phyloP scores from a whole-genome alignment of 768 basidiomycete genomes.

The Boletus huronensis region DNA sequence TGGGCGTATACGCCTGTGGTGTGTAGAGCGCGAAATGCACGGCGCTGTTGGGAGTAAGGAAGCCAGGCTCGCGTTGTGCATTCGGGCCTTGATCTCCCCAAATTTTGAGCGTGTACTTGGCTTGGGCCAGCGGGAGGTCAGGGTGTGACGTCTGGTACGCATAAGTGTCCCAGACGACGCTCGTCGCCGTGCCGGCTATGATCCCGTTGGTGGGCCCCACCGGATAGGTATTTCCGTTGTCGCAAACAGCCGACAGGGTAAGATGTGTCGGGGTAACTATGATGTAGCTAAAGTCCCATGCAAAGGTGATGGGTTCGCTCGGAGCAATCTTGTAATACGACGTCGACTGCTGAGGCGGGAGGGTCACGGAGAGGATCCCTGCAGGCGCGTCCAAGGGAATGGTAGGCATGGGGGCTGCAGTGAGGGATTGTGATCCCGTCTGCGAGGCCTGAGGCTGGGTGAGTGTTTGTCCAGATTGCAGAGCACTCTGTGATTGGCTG shows the following conservation, averaged over 20 bases:
- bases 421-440: constrained; percentile 8
- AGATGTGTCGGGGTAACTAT: constrained; percentile 58
- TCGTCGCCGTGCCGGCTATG: constrained; percentile 48
- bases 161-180: constrained; percentile 57
- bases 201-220: constrained; percentile 53
- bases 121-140: constrained; percentile 51
- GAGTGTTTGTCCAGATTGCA: background rate
- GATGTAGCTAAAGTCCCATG: constrained; percentile 83
- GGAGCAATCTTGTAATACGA: constrained; percentile 88
- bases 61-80: constrained; percentile 44
- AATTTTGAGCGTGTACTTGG: constrained; percentile 56
- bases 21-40: constrained; percentile 58
- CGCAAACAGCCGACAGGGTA: constrained; percentile 59
- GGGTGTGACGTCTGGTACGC: constrained; percentile 46
- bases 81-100: constrained; percentile 55
- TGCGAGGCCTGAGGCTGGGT: background rate
- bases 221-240: constrained; percentile 64
- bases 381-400: constrained; percentile 55
- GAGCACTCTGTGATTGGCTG: background rate
- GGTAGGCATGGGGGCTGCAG: constrained; percentile 11
- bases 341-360: constrained; percentile 76
- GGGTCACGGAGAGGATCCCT: constrained; percentile 68
- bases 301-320: constrained; percentile 76
- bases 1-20: constrained; percentile 47
- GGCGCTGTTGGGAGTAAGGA: constrained; percentile 48